Conservation (phyloP, 2,329 filamentous ascomycete genomes). For the Trichoderma sp. region DNA sequence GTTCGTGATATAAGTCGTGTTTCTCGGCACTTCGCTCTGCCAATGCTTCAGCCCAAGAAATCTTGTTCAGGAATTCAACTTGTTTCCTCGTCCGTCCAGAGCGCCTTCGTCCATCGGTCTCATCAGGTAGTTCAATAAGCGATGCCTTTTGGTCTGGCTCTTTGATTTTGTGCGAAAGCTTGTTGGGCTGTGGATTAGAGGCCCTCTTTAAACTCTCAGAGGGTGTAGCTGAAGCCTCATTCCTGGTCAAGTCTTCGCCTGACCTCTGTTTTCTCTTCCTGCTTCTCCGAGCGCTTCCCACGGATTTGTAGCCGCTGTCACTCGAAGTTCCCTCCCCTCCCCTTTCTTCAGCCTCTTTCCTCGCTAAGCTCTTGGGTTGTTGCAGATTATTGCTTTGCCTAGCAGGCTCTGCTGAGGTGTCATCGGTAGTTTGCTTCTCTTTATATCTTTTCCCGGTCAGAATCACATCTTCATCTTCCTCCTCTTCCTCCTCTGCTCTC, state of each 20-base stretch:
- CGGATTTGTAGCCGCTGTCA: conserved; percentile 2
- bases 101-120: conserved; percentile 22
- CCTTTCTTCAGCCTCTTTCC: not conserved
- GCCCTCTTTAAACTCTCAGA: not conserved
- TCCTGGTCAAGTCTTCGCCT: not conserved
- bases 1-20: conserved; percentile 20
- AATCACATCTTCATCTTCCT: conserved; percentile 24
- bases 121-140: conserved; percentile 15
- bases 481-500: conserved; percentile 25
- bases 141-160: not conserved
- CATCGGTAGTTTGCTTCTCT: not conserved
- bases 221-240: not conserved
- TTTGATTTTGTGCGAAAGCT: not conserved
- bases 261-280: conserved; percentile 10
- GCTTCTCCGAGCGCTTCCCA: not conserved
- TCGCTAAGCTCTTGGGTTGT: not conserved
- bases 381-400: not conserved
- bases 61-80: conserved; percentile 31
- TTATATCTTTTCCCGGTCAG: conserved; percentile 19
- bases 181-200: not conserved
- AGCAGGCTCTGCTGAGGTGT: not conserved
- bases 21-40: conserved; percentile 17
- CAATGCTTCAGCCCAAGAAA: conserved; percentile 30
- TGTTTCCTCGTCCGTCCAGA: conserved; percentile 31
- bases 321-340: conserved; percentile 1